Evolutionary conservation across 2,329 filamentous ascomycete genomes (phyloP), one percentile per base, ranked within the genome.

Genomic region (Ascochyta lentis): DNA sequence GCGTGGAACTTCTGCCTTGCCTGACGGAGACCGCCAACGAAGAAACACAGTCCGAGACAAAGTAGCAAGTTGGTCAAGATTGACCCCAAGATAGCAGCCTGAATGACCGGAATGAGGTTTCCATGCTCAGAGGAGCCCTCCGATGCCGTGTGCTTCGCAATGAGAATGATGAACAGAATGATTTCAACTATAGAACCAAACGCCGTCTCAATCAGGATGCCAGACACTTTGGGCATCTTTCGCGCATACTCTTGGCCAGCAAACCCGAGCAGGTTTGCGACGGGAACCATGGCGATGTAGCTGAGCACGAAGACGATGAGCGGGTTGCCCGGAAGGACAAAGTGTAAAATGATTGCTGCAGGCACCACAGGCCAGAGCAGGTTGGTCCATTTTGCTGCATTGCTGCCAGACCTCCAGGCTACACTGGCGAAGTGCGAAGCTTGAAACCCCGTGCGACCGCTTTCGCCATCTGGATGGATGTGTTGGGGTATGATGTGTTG

Each of bases 21-120:
- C 27, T 88, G 85, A 43, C 81, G 79, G 24, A 95, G 65, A 6
- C 91, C 92, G 34, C 90, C 90, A 13, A 87, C 83, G 61, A 94
- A 87, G 79, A 96, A 96, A 72, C 91, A 95, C 42, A 89, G 70
- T 0, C 92, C 92, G 19, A 96, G 77, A 63, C 91, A 95, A 1
- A 96, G 80, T 29, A 95, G 77, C 77, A 94, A 84, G 22, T 92
- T 96, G 7, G 91, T 90, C 35, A 96, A 74, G 39, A 96, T 89
- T 0, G 90, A 93, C 15, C 91, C 91, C 0, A 95, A 78, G 51
- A 96, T 92, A n/a, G 91, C 91, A 42, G 90, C 90, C 71, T 91
- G 86, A 62, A 95, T 91, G 62, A 95, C 89, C n/a, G 83, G 81
- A 58, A 88, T 67, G 10, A 70, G 56, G 22, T 71, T 70, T 15